phyloP scores from a whole-genome alignment of 2,329 filamentous ascomycete genomes.

The Paraphaeosphaeria sporulosa region DNA sequence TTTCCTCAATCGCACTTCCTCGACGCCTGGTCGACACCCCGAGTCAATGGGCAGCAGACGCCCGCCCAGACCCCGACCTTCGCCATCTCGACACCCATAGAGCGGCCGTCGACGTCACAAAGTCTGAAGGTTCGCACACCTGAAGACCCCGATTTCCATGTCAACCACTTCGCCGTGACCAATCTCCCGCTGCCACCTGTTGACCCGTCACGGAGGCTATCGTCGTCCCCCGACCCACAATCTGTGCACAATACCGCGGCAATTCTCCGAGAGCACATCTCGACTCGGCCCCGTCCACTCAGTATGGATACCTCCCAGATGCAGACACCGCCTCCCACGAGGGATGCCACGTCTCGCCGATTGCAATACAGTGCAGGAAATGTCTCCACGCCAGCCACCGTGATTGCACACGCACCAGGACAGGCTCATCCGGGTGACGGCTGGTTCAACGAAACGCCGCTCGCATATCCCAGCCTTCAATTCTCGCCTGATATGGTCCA shows the following conservation, averaged over 20 bases:
- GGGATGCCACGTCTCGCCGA: constrained; percentile 61
- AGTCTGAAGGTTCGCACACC: constrained; percentile 45
- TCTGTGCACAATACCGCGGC: constrained; percentile 24
- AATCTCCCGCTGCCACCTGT: constrained; percentile 66
- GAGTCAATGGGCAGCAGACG: constrained; percentile 50
- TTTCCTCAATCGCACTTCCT: constrained; percentile 55
- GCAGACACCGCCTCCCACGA: constrained; percentile 69
- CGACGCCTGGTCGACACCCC: constrained; percentile 59
- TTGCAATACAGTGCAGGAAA: constrained; percentile 39
- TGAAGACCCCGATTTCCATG: constrained; percentile 62
- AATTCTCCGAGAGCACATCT: constrained; percentile 22
- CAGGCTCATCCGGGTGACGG: constrained; percentile 34
- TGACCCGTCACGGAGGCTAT: constrained; percentile 65
- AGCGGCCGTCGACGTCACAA: constrained; percentile 45
- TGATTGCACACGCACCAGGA: constrained; percentile 51
- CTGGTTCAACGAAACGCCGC: constrained; percentile 48
- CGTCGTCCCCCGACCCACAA: constrained; percentile 63
- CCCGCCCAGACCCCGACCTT: constrained; percentile 52
- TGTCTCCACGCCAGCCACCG: constrained; percentile 47
- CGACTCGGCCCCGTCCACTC: constrained; percentile 31
- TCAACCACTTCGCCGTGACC: constrained; percentile 66
- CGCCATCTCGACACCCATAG: constrained; percentile 46
- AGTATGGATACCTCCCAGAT: constrained; percentile 58
- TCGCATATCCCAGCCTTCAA: constrained; percentile 62
- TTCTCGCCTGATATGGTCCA: constrained; percentile 66